Conservation (phyloP, 2,329 filamentous ascomycete genomes). For the Fusarium xylarioides region DNA sequence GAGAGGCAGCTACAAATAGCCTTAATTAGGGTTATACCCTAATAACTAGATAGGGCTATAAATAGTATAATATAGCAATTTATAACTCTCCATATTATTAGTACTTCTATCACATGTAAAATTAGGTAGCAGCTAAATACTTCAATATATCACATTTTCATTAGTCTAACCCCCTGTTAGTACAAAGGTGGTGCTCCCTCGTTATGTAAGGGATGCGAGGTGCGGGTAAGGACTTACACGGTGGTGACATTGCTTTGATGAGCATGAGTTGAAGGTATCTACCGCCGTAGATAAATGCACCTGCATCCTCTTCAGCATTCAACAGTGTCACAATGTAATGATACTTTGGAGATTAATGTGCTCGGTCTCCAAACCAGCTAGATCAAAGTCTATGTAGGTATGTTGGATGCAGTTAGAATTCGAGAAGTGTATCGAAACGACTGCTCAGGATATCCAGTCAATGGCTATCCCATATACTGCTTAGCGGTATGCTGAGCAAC, state of each 20-base stretch:
- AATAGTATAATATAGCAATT: too few relatives aligned
- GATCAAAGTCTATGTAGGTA: not conserved
- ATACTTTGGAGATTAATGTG: not conserved
- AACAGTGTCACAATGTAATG: not conserved
- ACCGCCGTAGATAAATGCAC: not conserved
- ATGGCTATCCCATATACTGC: constrained; percentile 6
- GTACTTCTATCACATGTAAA: too few relatives aligned
- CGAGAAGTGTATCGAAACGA: not conserved
- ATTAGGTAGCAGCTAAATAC: too few relatives aligned
- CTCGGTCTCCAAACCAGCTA: constrained; percentile 6
- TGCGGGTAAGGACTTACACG: constrained; percentile 20
- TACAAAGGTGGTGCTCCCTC: too few relatives aligned
- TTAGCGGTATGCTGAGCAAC: constrained; percentile 12
- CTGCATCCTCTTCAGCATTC: constrained; percentile 14
- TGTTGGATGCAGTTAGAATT: not conserved
- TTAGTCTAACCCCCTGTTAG: too few relatives aligned
- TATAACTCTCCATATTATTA: too few relatives aligned
- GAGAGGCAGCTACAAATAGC: too few relatives aligned
- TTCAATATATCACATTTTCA: too few relatives aligned
- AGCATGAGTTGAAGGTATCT: constrained; percentile 3
- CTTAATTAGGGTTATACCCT: too few relatives aligned
- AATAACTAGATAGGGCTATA: too few relatives aligned
- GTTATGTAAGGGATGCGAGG: too few relatives aligned
- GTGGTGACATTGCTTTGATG: not conserved
- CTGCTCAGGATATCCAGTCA: not conserved